phyloP scores from a whole-genome alignment of 2,329 filamentous ascomycete genomes.

The Exserohilum turcica region DNA sequence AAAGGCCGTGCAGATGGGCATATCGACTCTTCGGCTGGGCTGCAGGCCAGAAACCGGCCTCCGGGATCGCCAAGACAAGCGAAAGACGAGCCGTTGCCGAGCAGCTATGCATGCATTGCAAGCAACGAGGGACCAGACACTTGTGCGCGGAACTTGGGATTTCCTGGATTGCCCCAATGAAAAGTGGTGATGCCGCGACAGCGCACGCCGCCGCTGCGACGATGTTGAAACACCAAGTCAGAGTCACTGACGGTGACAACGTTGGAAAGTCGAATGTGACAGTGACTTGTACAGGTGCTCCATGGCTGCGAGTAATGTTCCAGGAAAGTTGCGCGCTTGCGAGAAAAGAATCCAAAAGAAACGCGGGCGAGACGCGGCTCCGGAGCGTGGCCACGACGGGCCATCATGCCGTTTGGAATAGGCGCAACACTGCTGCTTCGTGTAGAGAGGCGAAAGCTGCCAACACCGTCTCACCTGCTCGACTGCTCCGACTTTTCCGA shows the following conservation, averaged over 20 bases:
- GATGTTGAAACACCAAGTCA: constrained; percentile 14
- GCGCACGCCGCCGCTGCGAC: constrained; percentile 12
- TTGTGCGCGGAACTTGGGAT: not conserved
- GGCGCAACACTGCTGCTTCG: not conserved
- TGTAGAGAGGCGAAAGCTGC: not conserved
- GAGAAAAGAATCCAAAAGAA: not conserved
- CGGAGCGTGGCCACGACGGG: too few species aligned
- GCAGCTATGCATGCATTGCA: not conserved
- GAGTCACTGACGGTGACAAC: constrained; percentile 1
- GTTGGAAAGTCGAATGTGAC: not conserved
- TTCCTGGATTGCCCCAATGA: constrained; percentile 8
- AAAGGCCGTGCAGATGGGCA: not conserved
- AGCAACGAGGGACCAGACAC: not conserved
- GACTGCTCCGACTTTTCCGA: too few species aligned
- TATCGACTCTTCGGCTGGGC: not conserved
- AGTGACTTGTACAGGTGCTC: not conserved
- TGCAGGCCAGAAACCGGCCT: too few species aligned
- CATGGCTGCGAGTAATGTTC: not conserved
- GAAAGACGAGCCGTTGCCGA: not conserved
- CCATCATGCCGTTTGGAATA: too few species aligned
- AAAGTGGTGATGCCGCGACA: constrained; percentile 8
- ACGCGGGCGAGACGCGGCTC: not conserved
- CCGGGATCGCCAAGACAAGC: not conserved
- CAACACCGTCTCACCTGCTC: too few species aligned
- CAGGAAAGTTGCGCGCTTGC: too few species aligned